Conservation (phyloP, 257 asterid species). For the Solanum chilense region DNA sequence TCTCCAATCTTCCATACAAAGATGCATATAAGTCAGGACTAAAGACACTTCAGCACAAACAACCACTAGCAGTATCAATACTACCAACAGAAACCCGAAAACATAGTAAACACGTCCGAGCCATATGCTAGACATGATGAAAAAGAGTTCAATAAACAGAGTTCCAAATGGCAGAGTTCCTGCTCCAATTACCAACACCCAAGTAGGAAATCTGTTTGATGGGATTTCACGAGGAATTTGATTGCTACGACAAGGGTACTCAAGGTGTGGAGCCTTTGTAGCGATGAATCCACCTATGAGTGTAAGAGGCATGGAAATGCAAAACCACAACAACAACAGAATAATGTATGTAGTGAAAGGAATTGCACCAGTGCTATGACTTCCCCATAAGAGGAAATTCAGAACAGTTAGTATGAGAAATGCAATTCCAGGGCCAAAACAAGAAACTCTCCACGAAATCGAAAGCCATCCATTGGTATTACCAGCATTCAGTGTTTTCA, state of each 20-base stretch:
- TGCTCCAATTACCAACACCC: slow-evolving; percentile 12
- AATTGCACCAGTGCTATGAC: slow-evolving; percentile 15
- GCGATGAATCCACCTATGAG: slow-evolving; percentile 12
- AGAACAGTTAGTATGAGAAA: slow-evolving; percentile 3
- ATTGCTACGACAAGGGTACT: slow-evolving; percentile 5
- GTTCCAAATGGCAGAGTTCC: slow-evolving; percentile 17
- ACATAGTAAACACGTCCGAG: slow-evolving; percentile 15
- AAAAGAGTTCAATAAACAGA: slow-evolving; percentile 11
- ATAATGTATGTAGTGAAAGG: slow-evolving; percentile 7
- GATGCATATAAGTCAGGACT: slow-evolving; percentile 13
- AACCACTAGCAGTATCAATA: neutral
- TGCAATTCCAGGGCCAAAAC: slow-evolving; percentile 11
- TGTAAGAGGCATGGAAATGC: slow-evolving; percentile 13
- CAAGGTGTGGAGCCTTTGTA: neutral
- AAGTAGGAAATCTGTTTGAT: slow-evolving; percentile 4
- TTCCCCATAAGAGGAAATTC: slow-evolving; percentile 15
- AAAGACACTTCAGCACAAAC: slow-evolving; percentile 13
- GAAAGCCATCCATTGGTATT: slow-evolving; percentile 3
- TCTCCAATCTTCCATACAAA: slow-evolving; percentile 13
- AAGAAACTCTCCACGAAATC: slow-evolving; percentile 13
- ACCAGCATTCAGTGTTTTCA: slow-evolving; percentile 3
- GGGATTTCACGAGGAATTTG: slow-evolving; percentile 18
- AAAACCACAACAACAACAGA: slow-evolving; percentile 9
- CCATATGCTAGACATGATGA: slow-evolving; percentile 21
- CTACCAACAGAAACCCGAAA: slow-evolving; percentile 12